phyloP scores from a whole-genome alignment of 2,329 filamentous ascomycete genomes.

The Alternaria rosae region DNA sequence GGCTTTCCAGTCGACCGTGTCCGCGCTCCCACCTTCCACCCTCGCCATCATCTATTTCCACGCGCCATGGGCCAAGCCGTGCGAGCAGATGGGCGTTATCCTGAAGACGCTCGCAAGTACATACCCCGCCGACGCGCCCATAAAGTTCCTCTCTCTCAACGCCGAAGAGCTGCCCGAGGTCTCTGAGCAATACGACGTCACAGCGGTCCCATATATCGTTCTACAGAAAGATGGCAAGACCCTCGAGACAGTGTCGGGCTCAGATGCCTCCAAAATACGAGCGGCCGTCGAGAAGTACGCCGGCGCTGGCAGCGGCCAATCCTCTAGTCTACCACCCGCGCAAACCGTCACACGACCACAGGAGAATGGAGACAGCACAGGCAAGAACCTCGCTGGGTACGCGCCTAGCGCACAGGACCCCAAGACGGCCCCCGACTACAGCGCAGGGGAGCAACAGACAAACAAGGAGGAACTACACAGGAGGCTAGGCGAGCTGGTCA shows the following conservation, averaged over 20 bases:
- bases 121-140: conserved; percentile 75
- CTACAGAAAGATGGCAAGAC: conserved; percentile 77
- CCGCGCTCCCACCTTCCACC: conserved; percentile 71
- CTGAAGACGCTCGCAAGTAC: conserved; percentile 85
- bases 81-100: conserved; percentile 90
- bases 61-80: conserved; percentile 95
- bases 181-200: conserved; percentile 91
- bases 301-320: conserved; percentile 54
- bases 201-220: conserved; percentile 90
- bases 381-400: conserved; percentile 55
- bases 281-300: conserved; percentile 85
- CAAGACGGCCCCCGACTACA: conserved; percentile 57
- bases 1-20: conserved; percentile 74
- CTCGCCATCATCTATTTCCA: conserved; percentile 93
- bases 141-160: conserved; percentile 89
- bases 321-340: conserved; percentile 51
- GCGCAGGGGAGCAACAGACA: conserved; percentile 52
- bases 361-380: conserved; percentile 46
- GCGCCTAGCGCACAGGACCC: conserved; percentile 54
- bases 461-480: conserved; percentile 85
- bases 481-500: conserved; percentile 83
- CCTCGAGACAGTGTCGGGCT: conserved; percentile 86
- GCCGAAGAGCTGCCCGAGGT: conserved; percentile 94
- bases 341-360: conserved; percentile 55
- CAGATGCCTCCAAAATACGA: conserved; percentile 85